Conservation (phyloP, 2,329 filamentous ascomycete species). For the Cladosporium halotolerans region DNA sequence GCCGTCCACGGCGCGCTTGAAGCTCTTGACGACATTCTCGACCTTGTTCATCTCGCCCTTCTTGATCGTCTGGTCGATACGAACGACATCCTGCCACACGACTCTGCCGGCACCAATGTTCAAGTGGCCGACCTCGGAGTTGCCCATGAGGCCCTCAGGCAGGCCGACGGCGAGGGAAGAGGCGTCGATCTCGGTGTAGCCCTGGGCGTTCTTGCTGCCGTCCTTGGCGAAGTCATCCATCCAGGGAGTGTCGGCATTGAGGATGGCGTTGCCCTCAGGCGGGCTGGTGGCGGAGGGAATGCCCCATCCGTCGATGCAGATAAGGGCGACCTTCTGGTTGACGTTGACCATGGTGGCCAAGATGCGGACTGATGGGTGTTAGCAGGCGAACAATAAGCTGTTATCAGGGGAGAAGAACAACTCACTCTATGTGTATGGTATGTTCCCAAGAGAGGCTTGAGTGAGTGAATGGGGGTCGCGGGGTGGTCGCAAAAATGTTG, state of each 20-base stretch:
- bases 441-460: not conserved
- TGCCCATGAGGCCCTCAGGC: constrained; percentile 96
- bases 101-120: constrained; percentile 97
- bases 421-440: constrained; percentile 5
- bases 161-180: constrained; percentile 93
- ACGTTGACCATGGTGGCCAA: constrained; percentile 42
- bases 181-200: constrained; percentile 88
- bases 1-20: constrained; percentile 73
- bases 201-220: constrained; percentile 66
- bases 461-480: not conserved
- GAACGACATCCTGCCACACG: constrained; percentile 88
- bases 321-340: constrained; percentile 64
- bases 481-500: constrained; percentile 5
- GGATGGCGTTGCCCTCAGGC: constrained; percentile 89
- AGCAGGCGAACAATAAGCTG: not conserved
- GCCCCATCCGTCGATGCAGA: constrained; percentile 99
- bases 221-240: constrained; percentile 77
- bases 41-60: constrained; percentile 72
- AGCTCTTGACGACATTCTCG: constrained; percentile 68
- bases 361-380: too few species aligned
- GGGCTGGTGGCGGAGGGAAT: constrained; percentile 73
- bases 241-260: constrained; percentile 82
- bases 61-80: constrained; percentile 90
- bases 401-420: not conserved
- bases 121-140: constrained; percentile 96